A percentile compares a stretch with the other conserved stretches of the same genome.
Conservation (phyloP, 2,329 filamentous ascomycete genomes). For the Fusarium luffae region DNA sequence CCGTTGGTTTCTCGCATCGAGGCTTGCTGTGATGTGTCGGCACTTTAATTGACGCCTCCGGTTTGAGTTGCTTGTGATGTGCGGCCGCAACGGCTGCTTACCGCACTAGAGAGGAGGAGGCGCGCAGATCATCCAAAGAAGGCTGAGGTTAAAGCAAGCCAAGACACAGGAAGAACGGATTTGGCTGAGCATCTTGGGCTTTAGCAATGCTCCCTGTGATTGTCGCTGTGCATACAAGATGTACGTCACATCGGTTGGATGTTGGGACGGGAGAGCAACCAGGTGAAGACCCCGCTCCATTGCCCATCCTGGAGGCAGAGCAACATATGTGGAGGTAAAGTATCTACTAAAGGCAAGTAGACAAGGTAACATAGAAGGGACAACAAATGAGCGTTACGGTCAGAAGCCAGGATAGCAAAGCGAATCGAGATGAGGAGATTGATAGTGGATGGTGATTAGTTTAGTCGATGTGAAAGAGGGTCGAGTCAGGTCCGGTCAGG, state of each 20-base stretch:
- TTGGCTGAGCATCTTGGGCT: slow-evolving; percentile 3
- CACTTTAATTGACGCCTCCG: slow-evolving; percentile 4
- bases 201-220: slow-evolving; percentile 3
- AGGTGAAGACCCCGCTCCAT: slow-evolving; percentile 15
- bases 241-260: slow-evolving; percentile 27
- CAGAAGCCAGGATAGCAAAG: slow-evolving; percentile 4
- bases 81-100: slow-evolving; percentile 13
- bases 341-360: slow-evolving; percentile 9
- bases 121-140: slow-evolving; percentile 10
- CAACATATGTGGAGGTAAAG: slow-evolving; percentile 10
- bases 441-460: slow-evolving; percentile 11
- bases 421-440: slow-evolving; percentile 24
- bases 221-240: slow-evolving; percentile 1
- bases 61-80: slow-evolving; percentile 5
- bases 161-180: slow-evolving; percentile 3
- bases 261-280: slow-evolving; percentile 29
- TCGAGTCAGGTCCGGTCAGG: slow-evolving; percentile 1
- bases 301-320: slow-evolving; percentile 5
- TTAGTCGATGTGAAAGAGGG: slow-evolving; percentile 4
- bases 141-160: slow-evolving; percentile 17
- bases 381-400: slow-evolving; percentile 14
- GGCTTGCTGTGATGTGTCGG: slow-evolving; percentile 2
- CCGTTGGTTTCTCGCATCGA: slow-evolving; percentile 10
- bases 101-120: slow-evolving; percentile 1
- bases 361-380: slow-evolving; percentile 1